Evolutionary conservation across 345 rosid genomes (phyloP).

Genomic region (Crucihimalaya himalaica): DNA sequence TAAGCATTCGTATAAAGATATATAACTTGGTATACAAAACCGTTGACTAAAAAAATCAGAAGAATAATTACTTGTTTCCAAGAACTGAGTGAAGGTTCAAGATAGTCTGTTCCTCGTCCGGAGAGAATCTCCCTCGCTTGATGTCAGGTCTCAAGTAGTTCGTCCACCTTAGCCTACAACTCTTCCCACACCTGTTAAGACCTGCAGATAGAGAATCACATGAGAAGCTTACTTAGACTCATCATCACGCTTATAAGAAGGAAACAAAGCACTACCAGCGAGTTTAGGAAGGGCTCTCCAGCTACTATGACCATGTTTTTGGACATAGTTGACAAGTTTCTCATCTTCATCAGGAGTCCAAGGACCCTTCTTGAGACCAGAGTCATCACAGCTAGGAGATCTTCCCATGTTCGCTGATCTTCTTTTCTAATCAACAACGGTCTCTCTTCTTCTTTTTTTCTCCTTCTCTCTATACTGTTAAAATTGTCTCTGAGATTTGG

Average conservation of each 20-base stretch:
- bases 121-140: conserved; percentile 78
- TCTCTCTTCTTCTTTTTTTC: not conserved
- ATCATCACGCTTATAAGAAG: not conserved
- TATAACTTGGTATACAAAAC: conserved; percentile 10
- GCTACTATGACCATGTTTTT: conserved; percentile 82
- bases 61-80: conserved; percentile 74
- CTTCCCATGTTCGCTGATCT: conserved; percentile 55
- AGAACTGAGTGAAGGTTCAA: conserved; percentile 75
- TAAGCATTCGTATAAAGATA: no score
- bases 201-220: conserved; percentile 38
- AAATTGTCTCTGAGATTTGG: conserved; percentile 32
- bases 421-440: conserved; percentile 33
- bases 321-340: conserved; percentile 59
- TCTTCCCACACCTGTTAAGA: conserved; percentile 83
- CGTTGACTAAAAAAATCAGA: conserved; percentile 24
- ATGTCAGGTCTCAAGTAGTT: conserved; percentile 88
- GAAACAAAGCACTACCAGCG: conserved; percentile 51
- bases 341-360: conserved; percentile 92
- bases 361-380: conserved; percentile 83
- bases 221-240: conserved; percentile 17
- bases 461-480: conserved; percentile 14
- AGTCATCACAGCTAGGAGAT: conserved; percentile 64
- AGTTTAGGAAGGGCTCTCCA: conserved; percentile 93
- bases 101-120: conserved; percentile 79
- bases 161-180: conserved; percentile 86